Evolutionary conservation across 176 grass and related monocot genomes (phyloP).

Genomic region (Raddia guianensis): DNA sequence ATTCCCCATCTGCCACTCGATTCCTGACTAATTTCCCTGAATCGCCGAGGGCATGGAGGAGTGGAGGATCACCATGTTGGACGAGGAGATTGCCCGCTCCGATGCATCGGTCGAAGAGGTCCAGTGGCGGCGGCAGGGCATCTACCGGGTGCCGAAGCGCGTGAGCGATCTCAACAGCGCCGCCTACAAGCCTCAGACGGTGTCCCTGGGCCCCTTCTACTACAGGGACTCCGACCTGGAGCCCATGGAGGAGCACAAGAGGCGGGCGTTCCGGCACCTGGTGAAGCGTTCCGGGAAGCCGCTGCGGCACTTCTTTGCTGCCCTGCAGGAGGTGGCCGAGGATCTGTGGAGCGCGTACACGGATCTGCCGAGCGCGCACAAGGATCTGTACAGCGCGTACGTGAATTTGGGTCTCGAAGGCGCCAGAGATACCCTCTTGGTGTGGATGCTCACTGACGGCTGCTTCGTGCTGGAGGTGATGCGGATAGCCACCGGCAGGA

Average conservation of each 20-base stretch:
- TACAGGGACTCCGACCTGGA: slow-evolving; percentile 30
- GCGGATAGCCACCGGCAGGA: not conserved
- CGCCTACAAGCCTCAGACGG: slow-evolving; percentile 48
- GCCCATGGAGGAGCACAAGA: slow-evolving; percentile 82
- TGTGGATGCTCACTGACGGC: too few species aligned
- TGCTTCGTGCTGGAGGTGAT: slow-evolving; percentile 85
- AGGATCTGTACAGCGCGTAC: too few species aligned
- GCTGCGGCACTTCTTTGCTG: slow-evolving; percentile 7
- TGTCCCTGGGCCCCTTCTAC: slow-evolving; percentile 52
- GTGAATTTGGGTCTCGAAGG: too few species aligned
- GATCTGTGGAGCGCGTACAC: slow-evolving; percentile 46
- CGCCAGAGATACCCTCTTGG: too few species aligned
- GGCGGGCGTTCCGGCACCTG: slow-evolving; percentile 57
- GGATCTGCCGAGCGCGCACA: not conserved
- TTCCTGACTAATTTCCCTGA: too few species aligned
- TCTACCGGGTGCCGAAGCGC: too few species aligned
- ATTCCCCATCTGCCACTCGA: too few species aligned
- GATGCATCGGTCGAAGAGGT: too few species aligned
- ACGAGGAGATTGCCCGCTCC: too few species aligned
- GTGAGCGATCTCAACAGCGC: too few species aligned
- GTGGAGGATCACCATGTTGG: too few species aligned
- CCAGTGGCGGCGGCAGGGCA: not conserved
- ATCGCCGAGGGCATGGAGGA: too few species aligned
- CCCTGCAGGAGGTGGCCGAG: slow-evolving; percentile 20
- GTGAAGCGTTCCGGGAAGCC: slow-evolving; percentile 19